Percentiles rank a stretch among this genome's conserved stretches.
These are phyloP conservation scores for Botrytis galanthina DNA, from an alignment of 2,329 filamentous ascomycete species.

Conservation along the genomic window DNA sequence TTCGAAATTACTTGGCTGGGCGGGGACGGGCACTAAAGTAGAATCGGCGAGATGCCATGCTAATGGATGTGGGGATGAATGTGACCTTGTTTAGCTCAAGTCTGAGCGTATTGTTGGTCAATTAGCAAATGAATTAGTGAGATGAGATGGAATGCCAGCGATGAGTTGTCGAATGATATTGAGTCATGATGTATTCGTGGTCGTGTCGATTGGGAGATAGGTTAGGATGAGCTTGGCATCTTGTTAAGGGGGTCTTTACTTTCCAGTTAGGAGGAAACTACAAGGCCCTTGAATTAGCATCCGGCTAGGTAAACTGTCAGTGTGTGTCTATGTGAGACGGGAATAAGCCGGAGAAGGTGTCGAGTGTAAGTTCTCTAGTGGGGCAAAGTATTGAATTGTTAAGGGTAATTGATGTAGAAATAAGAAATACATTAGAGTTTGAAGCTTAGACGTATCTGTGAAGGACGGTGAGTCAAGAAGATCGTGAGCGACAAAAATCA, in stretches of 20 bases:
- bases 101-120: not conserved
- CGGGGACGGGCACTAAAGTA: slow-evolving; percentile 1
- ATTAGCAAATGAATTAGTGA: not conserved
- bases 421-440: not conserved
- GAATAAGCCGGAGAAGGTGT: not conserved
- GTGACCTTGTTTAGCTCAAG: not conserved
- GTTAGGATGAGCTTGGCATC: not conserved
- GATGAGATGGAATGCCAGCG: not conserved
- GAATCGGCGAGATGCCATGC: slow-evolving; percentile 4
- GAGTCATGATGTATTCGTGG: slow-evolving; percentile 4
- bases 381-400: not conserved
- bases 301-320: not conserved
- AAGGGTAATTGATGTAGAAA: not conserved
- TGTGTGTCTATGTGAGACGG: not conserved
- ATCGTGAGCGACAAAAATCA: not conserved
- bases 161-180: slow-evolving; percentile 9
- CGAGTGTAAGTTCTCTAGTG: not conserved
- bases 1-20: not conserved
- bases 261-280: not conserved
- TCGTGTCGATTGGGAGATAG: not conserved
- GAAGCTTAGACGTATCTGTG: not conserved
- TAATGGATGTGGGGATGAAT: slow-evolving; percentile 2
- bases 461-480: not conserved
- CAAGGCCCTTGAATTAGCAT: not conserved
- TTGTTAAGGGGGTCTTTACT: not conserved